A percentile compares a stretch with the other conserved stretches of the same genome.
phyloP scores from a whole-genome alignment of 139 green algal genomes.

The Haematococcus lacustris region DNA sequence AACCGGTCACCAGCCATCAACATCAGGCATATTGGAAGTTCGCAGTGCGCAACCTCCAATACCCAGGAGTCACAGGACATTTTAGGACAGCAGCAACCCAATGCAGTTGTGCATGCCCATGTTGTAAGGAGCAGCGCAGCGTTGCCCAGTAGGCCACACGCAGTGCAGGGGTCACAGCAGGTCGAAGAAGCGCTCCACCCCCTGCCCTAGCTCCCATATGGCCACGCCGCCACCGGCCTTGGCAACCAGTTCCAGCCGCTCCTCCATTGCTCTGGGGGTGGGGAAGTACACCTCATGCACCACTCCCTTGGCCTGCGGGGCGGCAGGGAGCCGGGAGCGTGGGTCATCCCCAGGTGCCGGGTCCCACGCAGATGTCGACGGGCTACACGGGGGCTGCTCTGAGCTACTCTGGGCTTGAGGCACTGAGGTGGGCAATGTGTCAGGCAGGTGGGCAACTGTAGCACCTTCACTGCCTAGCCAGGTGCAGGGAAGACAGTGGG shows the following conservation, averaged over 20 bases:
- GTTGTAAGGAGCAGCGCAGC: neutral
- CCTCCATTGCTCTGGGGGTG: slow-evolving; percentile 23
- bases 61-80: too few species aligned
- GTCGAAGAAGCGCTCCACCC: slow-evolving; percentile 47
- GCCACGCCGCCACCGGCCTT: slow-evolving; percentile 27
- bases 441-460: neutral
- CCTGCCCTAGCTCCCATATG: slow-evolving; percentile 68
- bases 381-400: neutral
- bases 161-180: slow-evolving; percentile 26
- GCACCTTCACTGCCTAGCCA: neutral
- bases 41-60: too few species aligned
- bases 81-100: too few species aligned
- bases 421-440: neutral
- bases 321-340: too few species aligned
- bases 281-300: slow-evolving; percentile 47
- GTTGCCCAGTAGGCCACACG: too few species aligned
- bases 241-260: slow-evolving; percentile 25
- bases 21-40: too few species aligned
- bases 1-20: too few species aligned
- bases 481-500: too few species aligned
- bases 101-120: too few species aligned
- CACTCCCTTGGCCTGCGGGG: neutral
- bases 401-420: neutral
- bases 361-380: neutral
- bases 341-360: neutral